Conservation (phyloP, 1,284 basidiomycete species). For the Schizophyllum commune region DNA sequence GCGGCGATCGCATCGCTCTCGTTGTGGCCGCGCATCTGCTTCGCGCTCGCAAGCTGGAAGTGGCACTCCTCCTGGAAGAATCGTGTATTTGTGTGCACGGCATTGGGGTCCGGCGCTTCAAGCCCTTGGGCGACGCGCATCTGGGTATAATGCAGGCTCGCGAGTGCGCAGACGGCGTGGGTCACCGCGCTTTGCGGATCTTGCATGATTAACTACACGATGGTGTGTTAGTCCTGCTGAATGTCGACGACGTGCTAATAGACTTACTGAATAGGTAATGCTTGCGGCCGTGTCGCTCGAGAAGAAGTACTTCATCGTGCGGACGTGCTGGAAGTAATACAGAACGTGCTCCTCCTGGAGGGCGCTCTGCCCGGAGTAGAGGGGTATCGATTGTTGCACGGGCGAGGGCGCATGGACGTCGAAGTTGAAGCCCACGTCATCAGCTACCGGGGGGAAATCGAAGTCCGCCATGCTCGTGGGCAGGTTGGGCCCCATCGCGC, state of each 20-base stretch:
- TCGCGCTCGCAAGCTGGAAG: constrained; percentile 42
- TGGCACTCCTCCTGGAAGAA: constrained; percentile 63
- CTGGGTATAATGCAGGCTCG: constrained; percentile 59
- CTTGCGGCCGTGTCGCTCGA: constrained; percentile 48
- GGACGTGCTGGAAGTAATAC: constrained; percentile 64
- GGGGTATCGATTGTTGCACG: constrained; percentile 12
- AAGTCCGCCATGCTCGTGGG: constrained; percentile 18
- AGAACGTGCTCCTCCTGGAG: constrained; percentile 46
- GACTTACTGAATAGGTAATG: constrained; percentile 52
- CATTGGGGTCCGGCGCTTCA: constrained; percentile 46
- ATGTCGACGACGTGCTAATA: not conserved
- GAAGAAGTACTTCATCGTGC: constrained; percentile 51
- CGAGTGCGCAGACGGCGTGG: constrained; percentile 66
- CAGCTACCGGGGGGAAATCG: constrained; percentile 15
- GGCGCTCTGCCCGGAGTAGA: constrained; percentile 29
- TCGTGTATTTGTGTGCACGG: constrained; percentile 50
- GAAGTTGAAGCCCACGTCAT: constrained; percentile 20
- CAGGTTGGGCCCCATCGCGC: not conserved
- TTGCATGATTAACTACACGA: constrained; percentile 47
- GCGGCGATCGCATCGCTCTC: constrained; percentile 69
- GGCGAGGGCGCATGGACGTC: constrained; percentile 20
- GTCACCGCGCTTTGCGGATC: constrained; percentile 63
- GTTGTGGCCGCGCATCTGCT: constrained; percentile 43
- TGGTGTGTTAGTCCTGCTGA: constrained; percentile 16
- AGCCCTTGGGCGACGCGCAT: constrained; percentile 50